Evolutionary conservation across 768 basidiomycete species (phyloP).

Genomic region (Boletus pseudopeckii): DNA sequence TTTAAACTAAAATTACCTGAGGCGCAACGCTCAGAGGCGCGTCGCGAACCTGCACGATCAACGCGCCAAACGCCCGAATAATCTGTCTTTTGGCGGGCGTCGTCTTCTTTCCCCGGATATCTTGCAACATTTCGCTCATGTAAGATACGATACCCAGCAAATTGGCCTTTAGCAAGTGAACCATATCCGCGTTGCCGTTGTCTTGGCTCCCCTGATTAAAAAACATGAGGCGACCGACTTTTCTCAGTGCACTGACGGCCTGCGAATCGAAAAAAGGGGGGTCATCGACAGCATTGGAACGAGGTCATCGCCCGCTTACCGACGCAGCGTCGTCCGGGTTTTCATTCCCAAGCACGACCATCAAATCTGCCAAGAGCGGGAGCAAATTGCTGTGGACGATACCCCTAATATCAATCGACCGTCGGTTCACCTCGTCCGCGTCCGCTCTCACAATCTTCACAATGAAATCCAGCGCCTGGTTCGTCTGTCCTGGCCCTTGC

Average conservation of each 20-base stretch:
- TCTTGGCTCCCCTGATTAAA: conserved; percentile 26
- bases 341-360: conserved; percentile 75
- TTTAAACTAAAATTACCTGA: conserved; percentile 54
- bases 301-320: conserved; percentile 34
- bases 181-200: conserved; percentile 39
- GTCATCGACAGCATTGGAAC: conserved; percentile 34
- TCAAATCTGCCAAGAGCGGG: conserved; percentile 68
- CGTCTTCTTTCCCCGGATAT: conserved; percentile 73
- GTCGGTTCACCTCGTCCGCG: conserved; percentile 30
- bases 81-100: conserved; percentile 69
- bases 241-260: conserved; percentile 44
- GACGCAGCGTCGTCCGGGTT: conserved; percentile 41
- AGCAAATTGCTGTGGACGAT: conserved; percentile 67
- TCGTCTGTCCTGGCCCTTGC: conserved; percentile 50
- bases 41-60: conserved; percentile 69
- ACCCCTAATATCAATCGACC: conserved; percentile 40
- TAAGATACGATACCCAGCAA: conserved; percentile 83
- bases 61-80: conserved; percentile 69
- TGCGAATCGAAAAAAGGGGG: conserved; percentile 35
- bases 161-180: conserved; percentile 63
- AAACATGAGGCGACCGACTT: conserved; percentile 37
- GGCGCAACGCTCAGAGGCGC: conserved; percentile 75
- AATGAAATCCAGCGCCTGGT: conserved; percentile 60
- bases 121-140: conserved; percentile 84
- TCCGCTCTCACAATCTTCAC: conserved; percentile 52